Conservation (phyloP, 306 rosid species). For the barrel medic (Medicago truncatula) region DNA sequence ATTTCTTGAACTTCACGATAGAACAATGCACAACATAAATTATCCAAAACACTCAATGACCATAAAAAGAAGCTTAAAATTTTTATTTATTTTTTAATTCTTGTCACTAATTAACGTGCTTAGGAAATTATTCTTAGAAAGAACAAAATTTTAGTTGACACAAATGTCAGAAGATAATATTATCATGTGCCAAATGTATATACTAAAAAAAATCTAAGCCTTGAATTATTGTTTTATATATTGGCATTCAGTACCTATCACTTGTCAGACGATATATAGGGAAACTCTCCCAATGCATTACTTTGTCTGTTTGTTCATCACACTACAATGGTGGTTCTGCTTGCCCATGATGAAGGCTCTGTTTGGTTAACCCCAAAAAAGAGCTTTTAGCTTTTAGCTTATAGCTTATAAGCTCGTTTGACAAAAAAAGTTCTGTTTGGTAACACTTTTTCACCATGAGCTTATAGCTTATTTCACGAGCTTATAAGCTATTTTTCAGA, state of each 20-base stretch:
- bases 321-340: conserved; percentile 1
- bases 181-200: neutral
- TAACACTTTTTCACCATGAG: too few relatives aligned
- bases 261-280: neutral
- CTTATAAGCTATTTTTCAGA: too few relatives aligned
- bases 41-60: too few relatives aligned
- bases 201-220: neutral
- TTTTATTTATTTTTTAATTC: neutral
- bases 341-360: conserved; percentile 15
- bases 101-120: neutral
- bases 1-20: too few relatives aligned
- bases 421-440: too few relatives aligned
- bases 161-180: neutral
- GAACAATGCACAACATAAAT: too few relatives aligned
- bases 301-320: neutral
- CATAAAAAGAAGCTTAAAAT: too few relatives aligned
- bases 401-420: too few relatives aligned
- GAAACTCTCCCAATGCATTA: neutral
- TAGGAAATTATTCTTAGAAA: neutral
- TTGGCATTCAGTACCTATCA: conserved; percentile 14
- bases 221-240: neutral
- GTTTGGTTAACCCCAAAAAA: too few relatives aligned
- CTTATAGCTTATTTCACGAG: too few relatives aligned
- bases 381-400: too few relatives aligned
- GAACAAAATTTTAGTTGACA: neutral